Conservation (phyloP, 2,329 filamentous ascomycete species). For the Colletotrichum agaves region DNA sequence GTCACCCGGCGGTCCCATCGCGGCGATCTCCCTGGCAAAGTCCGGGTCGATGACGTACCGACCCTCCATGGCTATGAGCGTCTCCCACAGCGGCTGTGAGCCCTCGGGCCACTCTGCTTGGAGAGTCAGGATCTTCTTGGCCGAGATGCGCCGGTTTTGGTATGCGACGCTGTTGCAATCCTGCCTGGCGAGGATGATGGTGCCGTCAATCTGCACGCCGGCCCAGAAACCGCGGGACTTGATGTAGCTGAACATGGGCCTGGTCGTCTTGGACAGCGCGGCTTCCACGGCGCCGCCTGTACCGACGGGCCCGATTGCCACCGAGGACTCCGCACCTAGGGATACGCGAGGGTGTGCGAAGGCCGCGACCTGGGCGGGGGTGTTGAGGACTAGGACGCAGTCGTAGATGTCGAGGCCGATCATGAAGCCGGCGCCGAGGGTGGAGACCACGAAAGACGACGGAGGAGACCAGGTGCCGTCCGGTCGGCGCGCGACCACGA, state of each 20-base stretch:
- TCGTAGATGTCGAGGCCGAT: slow-evolving; percentile 82
- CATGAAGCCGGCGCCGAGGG: slow-evolving; percentile 75
- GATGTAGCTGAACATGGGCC: slow-evolving; percentile 83
- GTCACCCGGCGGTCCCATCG: slow-evolving; percentile 39
- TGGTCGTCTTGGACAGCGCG: slow-evolving; percentile 46
- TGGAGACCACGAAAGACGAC: slow-evolving; percentile 77
- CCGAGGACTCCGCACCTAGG: slow-evolving; percentile 75
- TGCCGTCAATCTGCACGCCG: slow-evolving; percentile 83
- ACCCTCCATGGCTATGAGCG: slow-evolving; percentile 53
- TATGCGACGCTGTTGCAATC: slow-evolving; percentile 87
- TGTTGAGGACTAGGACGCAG: slow-evolving; percentile 80
- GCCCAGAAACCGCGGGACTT: slow-evolving; percentile 84
- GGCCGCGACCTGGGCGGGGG: slow-evolving; percentile 71
- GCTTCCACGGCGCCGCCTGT: slow-evolving; percentile 68
- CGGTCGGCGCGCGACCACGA: slow-evolving; percentile 66
- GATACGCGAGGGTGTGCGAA: slow-evolving; percentile 75
- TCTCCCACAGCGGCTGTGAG: slow-evolving; percentile 51
- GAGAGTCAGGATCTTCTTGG: slow-evolving; percentile 49
- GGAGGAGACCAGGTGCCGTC: slow-evolving; percentile 78
- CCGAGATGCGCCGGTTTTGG: slow-evolving; percentile 60
- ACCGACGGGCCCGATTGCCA: slow-evolving; percentile 68
- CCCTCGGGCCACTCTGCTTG: slow-evolving; percentile 54
- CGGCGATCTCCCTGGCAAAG: slow-evolving; percentile 44
- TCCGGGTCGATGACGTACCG: slow-evolving; percentile 41
- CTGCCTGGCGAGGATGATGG: slow-evolving; percentile 77